phyloP scores from a whole-genome alignment of 73 alveolate genomes.

The Durusdinium trenchii region DNA sequence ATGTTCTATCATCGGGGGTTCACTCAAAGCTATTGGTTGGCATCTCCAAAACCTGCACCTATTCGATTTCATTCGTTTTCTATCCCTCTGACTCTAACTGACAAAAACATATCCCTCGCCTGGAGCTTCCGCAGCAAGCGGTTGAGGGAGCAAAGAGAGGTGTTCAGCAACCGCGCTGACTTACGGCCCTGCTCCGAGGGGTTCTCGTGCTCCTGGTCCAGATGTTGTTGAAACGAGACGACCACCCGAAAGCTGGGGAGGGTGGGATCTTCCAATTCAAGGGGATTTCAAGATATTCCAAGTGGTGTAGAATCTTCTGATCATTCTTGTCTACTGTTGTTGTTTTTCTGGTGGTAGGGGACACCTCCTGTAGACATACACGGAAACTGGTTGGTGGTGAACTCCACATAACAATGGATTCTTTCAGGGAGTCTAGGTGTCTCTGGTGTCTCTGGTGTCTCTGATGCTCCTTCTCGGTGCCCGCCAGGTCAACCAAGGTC shows the following conservation, averaged over 20 bases:
- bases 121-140: conserved; percentile 90
- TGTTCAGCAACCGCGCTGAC: conserved; percentile 80
- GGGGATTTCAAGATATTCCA: background rate
- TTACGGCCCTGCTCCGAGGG: conserved; percentile 81
- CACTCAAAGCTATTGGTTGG: no score
- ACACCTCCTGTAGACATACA: no score
- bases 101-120: background rate
- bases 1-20: no score
- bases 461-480: conserved; percentile 95
- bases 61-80: no score
- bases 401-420: no score
- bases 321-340: background rate
- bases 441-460: no score
- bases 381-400: no score
- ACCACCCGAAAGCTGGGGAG: background rate
- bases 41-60: no score
- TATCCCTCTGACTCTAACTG: no score
- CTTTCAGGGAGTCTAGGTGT: no score
- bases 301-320: background rate
- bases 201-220: conserved; percentile 86
- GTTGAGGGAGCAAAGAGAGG: conserved; percentile 78
- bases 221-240: background rate
- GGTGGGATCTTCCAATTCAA: background rate
- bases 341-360: background rate
- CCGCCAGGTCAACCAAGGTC: conserved; percentile 92